Base-by-base conservation (phyloP, 352 stramenopile species). In the Globisporangium solare region DNA sequence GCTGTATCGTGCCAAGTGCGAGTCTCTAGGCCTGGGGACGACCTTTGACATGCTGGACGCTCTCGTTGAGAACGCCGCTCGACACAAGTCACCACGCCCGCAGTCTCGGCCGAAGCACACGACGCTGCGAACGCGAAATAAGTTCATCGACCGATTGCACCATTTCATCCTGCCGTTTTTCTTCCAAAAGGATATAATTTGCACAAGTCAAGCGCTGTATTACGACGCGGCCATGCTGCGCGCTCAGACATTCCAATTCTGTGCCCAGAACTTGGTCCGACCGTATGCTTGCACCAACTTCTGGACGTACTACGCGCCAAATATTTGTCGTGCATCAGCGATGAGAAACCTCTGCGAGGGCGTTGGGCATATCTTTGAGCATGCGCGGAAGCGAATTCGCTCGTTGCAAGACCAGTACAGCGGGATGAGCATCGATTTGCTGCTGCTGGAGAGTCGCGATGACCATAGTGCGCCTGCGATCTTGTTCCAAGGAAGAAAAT, bases 101-200 rank as follows among this genome's bases (percentile, higher is more conserved):
- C 17, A 47, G 2, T 12, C 7, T 10, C 17, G 10, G 22, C 12
- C 35, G 5, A 58, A 40, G 7, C 6, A 17, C 18, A 22, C 56
- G n/a, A 22, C 51, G 18, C 52, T 64, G 31, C 51, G 58, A 15
- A 41, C 45, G 2, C 52, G 2, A 47, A 61, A 41, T 45, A 53
- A 10, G 21, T 58, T 50, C 51, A 27, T 55, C 20, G 63, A 74
- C 32, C 59, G 60, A 0, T 12, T 71, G 2, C 62, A 68, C 35
- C 45, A 68, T 41, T 61, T 43, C 54, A 56, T 54, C 41, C 46
- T 71, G 5, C 64, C 67, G 4, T 63, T 39, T 54, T 51, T 74
- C 50, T 71, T 74, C 37, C 14, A 58, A 1, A 24, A 35, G 2
- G 6, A 45, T 14, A 48, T 59, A 13, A 35, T 10, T 3, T 53